Conservation (phyloP, 2,329 filamentous ascomycete genomes). For the Neurospora crassa region DNA sequence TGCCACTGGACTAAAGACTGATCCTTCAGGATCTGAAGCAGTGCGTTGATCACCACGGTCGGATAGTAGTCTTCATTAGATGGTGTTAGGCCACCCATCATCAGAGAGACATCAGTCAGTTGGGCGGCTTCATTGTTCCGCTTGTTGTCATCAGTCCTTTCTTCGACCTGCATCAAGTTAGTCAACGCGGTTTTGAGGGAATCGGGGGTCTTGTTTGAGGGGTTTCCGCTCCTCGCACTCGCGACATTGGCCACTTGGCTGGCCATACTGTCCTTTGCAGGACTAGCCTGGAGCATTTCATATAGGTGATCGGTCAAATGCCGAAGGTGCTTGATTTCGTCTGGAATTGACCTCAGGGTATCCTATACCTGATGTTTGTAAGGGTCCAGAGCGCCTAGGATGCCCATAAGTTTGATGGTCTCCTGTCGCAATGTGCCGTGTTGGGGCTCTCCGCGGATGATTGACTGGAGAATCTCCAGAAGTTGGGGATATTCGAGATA, state of each 20-base stretch:
- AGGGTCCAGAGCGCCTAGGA: constrained; percentile 86
- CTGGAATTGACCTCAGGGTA: constrained; percentile 11
- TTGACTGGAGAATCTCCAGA: constrained; percentile 83
- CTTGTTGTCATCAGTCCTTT: constrained; percentile 75
- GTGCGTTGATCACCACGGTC: constrained; percentile 92
- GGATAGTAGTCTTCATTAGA: constrained; percentile 98
- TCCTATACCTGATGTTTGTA: constrained; percentile 74
- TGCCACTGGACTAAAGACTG: constrained; percentile 84
- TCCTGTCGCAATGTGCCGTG: constrained; percentile 79
- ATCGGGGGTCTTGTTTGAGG: neutral
- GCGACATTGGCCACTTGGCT: neutral
- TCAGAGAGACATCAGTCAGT: constrained; percentile 87
- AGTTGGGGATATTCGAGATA: constrained; percentile 93
- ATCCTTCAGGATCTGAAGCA: constrained; percentile 87
- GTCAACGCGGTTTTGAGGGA: neutral
- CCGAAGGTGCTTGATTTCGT: constrained; percentile 3
- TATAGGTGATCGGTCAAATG: neutral
- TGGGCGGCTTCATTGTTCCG: constrained; percentile 52
- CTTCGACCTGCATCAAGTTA: constrained; percentile 59
- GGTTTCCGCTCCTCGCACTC: neutral
- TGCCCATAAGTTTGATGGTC: constrained; percentile 94
- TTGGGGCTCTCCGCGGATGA: constrained; percentile 82
- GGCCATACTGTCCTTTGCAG: neutral
- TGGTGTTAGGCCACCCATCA: constrained; percentile 94
- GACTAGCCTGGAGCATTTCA: neutral